Evolutionary conservation across 371 early-diverging fungal species (phyloP), one percentile per base, ranked within the genome.

Genomic region (Syncephalastrum racemosum): DNA sequence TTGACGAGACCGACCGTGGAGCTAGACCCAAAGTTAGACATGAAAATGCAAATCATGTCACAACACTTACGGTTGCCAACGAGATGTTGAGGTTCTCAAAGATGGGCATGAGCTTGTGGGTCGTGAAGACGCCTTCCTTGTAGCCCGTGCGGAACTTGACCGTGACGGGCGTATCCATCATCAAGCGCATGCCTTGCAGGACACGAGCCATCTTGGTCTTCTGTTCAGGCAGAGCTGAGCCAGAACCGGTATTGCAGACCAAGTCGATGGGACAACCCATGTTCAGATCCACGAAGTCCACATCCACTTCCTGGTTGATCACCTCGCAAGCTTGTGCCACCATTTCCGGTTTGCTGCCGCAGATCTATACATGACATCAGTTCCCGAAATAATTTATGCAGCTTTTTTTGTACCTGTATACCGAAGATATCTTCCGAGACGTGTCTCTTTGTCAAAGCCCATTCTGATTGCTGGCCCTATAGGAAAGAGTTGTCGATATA

Each of bases 221-320:
- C 2, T 84, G 66, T 13, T 82, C 85, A 63, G 96, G 60, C 50
- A 97, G 77, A 23, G 91, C 93, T 45, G 89, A 89, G 39, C 98
- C 98, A 50, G 83, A 84, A 23, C 98, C 98, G 56, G 71, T 77
- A 40, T 89, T 85, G 57, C 77, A 92, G 10, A 96, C 86, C 22
- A 86, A 65, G 58, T 98, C 98, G 43, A 97, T 91, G 12, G 98
- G 98, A 67, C 98, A 98, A 0, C 98, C 97, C 81, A 92, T 75
- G 70, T 98, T 98, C 47, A 97, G 71, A 73, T 97, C 98, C 42
- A 97, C 86, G 70, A 98, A 98, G 64, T 98, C 97, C 18, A 95
- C 86, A 10, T 82, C 78, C 12, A 82, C 71, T 46, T 85, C 76
- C 13, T 80, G 65, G 50, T 84, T 80, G 58, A 97, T 76, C 18